phyloP scores from a whole-genome alignment of 225 moss, liverwort and hornwort species.

The Polytrichum commune region DNA sequence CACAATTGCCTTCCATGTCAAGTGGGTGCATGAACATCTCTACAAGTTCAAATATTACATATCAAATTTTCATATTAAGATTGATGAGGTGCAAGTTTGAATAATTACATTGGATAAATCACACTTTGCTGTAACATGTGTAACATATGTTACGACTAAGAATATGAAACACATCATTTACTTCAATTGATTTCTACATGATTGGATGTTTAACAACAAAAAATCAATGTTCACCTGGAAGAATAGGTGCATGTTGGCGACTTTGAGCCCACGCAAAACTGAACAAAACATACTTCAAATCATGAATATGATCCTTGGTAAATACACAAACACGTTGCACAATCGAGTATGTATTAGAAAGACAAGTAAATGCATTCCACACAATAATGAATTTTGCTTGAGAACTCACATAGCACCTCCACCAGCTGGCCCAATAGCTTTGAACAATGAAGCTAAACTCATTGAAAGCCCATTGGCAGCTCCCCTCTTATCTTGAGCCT shows the following conservation, averaged over 20 bases:
- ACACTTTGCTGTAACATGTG: too few species aligned
- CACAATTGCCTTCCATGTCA: background rate
- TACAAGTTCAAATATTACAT: background rate
- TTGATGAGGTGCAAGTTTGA: background rate
- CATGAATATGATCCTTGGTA: too few species aligned
- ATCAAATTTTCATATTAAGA: too few species aligned
- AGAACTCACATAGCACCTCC: constrained; percentile 27
- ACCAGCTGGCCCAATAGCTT: constrained; percentile 21
- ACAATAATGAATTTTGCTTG: too few species aligned
- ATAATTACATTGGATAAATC: background rate
- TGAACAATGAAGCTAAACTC: constrained; percentile 26
- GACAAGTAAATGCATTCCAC: too few species aligned
- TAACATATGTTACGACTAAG: too few species aligned
- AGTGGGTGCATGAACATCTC: background rate
- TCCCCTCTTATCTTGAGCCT: constrained; percentile 18
- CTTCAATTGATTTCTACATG: background rate
- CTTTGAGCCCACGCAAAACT: constrained; percentile 39
- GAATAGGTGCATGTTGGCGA: constrained; percentile 18
- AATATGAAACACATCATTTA: too few species aligned
- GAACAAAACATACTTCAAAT: constrained; percentile 6
- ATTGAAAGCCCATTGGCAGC: constrained; percentile 23
- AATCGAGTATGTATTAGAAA: too few species aligned
- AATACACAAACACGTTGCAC: too few species aligned
- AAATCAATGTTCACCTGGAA: constrained; percentile 8
- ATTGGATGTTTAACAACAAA: background rate